Percentiles rank a stretch among this genome's conserved stretches.
Conservation (phyloP, 2,329 filamentous ascomycete genomes). For the Pyricularia sp. region DNA sequence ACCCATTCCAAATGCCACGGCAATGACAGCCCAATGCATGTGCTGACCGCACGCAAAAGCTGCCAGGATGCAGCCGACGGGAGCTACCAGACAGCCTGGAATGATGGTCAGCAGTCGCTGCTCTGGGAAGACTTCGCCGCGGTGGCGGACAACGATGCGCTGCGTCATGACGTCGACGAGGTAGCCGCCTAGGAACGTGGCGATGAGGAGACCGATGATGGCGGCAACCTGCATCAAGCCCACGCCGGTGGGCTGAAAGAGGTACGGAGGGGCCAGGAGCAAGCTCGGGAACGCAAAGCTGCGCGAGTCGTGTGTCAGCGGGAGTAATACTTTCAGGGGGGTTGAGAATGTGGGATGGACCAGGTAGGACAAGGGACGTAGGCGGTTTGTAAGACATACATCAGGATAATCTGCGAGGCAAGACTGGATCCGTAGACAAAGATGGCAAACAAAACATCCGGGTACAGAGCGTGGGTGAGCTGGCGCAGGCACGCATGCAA, state of each 20-base stretch:
- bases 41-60: neutral
- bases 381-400: neutral
- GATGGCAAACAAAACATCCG: neutral
- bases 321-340: too few species aligned
- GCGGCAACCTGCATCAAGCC: neutral
- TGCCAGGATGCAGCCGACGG: conserved; percentile 1
- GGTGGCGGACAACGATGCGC: neutral
- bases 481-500: neutral
- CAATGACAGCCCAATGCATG: neutral
- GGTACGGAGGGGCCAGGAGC: neutral
- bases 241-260: neutral
- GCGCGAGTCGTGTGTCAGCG: neutral
- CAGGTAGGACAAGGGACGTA: neutral
- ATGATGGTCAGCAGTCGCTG: neutral
- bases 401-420: neutral
- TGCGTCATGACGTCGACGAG: neutral
- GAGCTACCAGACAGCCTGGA: neutral
- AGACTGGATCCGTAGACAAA: neutral
- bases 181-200: neutral
- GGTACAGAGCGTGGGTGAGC: neutral
- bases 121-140: neutral
- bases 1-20: neutral
- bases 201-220: conserved; percentile 15
- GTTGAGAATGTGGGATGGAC: too few species aligned
- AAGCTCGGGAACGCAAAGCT: neutral